Conservation (phyloP, 2,329 filamentous ascomycete species). For the Dothidotthia symphoricarpi region DNA sequence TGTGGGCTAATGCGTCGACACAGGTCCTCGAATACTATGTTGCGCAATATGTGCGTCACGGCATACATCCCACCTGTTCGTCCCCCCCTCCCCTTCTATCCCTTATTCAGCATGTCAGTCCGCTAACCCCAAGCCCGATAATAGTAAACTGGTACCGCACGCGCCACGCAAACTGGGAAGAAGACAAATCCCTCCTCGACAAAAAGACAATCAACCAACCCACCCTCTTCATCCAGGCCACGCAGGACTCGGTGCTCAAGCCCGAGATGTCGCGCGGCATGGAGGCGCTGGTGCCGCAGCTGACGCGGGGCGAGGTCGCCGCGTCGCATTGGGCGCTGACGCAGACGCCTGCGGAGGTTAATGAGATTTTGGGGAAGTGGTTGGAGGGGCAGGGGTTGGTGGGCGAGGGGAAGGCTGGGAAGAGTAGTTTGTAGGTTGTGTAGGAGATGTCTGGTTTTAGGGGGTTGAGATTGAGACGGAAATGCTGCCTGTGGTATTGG, state of each 20-base stretch:
- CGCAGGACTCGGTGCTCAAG: constrained; percentile 68
- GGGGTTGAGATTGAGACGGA: constrained; percentile 1
- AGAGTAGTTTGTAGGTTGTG: too few relatives aligned
- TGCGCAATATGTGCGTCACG: constrained; percentile 66
- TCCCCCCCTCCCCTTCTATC: neutral
- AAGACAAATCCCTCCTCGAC: constrained; percentile 57
- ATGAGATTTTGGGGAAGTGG: constrained; percentile 67
- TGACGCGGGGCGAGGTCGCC: constrained; percentile 66
- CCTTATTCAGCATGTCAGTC: constrained; percentile 12
- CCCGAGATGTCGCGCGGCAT: constrained; percentile 70
- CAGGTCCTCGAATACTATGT: constrained; percentile 68
- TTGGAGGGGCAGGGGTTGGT: constrained; percentile 56
- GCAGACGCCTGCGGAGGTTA: constrained; percentile 69
- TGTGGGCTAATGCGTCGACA: constrained; percentile 47
- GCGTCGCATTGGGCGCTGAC: constrained; percentile 80
- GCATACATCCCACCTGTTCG: constrained; percentile 70
- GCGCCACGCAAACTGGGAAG: constrained; percentile 68
- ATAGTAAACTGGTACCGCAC: constrained; percentile 84
- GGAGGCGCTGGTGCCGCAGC: constrained; percentile 62
- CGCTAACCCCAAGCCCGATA: constrained; percentile 17
- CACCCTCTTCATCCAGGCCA: constrained; percentile 72
- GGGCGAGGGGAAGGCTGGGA: too few relatives aligned
- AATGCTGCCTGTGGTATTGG: constrained; percentile 3
- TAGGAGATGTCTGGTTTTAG: too few relatives aligned
- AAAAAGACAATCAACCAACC: constrained; percentile 45